These are phyloP conservation scores for Aspergillus kassunensis DNA, from an alignment of 495 filamentous ascomycete genomes.

Conservation along the genomic window DNA sequence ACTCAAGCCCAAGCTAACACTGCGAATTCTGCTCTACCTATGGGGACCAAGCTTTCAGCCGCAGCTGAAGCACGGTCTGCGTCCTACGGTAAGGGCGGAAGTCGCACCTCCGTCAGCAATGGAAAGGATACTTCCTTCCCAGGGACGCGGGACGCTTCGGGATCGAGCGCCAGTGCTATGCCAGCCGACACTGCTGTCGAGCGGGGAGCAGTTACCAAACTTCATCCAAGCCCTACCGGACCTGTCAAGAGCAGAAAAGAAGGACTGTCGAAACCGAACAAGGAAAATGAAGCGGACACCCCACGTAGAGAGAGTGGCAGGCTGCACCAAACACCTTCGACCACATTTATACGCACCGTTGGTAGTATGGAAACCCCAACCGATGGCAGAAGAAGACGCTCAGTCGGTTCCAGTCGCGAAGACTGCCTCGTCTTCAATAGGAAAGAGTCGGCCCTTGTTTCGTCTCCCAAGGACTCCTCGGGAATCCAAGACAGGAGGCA, in stretches of 20 bases:
- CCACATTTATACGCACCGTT: constrained; percentile 17
- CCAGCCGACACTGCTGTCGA: constrained; percentile 14
- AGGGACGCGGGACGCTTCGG: constrained; percentile 31
- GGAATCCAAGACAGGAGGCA: no score
- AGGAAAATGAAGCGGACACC: constrained; percentile 23
- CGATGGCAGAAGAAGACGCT: constrained; percentile 16
- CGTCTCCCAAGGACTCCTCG: constrained; percentile 15
- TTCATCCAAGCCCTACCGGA: constrained; percentile 31
- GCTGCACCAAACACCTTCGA: constrained; percentile 15
- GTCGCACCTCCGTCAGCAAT: constrained; percentile 10
- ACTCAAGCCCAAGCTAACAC: constrained; percentile 42
- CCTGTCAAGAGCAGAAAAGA: constrained; percentile 45
- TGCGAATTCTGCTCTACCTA: constrained; percentile 24
- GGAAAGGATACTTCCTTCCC: constrained; percentile 26
- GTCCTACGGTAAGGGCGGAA: constrained; percentile 24
- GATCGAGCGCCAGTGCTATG: constrained; percentile 22
- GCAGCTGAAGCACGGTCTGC: constrained; percentile 32
- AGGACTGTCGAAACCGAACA: constrained; percentile 18
- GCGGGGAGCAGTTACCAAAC: constrained; percentile 15
- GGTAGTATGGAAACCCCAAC: constrained; percentile 20
- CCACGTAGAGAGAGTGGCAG: constrained; percentile 15
- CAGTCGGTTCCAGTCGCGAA: constrained; percentile 14
- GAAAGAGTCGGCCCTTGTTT: constrained; percentile 13
- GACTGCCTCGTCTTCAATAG: constrained; percentile 15
- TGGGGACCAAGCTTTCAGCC: constrained; percentile 25